These are phyloP conservation scores for Colletotrichum sp. DNA, from an alignment of 2,329 filamentous ascomycete species.

Conservation along the genomic window DNA sequence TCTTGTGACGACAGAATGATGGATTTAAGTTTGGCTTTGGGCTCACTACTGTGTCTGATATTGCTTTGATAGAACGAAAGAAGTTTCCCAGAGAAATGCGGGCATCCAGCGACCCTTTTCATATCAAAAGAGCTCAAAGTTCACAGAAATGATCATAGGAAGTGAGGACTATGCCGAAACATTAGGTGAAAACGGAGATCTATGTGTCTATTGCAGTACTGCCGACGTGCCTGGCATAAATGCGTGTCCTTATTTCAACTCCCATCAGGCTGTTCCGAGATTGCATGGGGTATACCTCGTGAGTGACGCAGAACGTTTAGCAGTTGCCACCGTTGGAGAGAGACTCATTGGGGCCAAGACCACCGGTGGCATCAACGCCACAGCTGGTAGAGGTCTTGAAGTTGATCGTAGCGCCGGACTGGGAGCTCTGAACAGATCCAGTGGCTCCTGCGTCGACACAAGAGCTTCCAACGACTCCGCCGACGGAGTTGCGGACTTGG, in stretches of 20 bases:
- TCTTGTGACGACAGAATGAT: background rate
- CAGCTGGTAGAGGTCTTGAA: background rate
- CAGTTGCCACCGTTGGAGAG: background rate
- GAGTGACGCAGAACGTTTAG: background rate
- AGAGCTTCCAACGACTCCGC: background rate
- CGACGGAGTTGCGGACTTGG: background rate
- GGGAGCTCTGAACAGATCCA: background rate
- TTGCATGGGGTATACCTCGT: background rate
- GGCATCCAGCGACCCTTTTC: background rate
- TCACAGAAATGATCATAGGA: background rate
- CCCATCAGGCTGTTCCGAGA: background rate
- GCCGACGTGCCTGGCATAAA: background rate
- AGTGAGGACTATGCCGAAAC: background rate
- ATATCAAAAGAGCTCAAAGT: background rate
- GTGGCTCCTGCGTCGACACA: background rate
- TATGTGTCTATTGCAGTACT: background rate
- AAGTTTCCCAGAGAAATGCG: background rate
- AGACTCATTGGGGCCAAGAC: background rate
- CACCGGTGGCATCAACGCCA: background rate
- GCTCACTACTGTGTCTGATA: background rate
- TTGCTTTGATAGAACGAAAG: background rate
- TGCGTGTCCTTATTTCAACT: background rate
- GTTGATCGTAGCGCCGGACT: background rate
- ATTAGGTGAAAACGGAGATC: background rate
- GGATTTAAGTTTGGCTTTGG: background rate